Evolutionary conservation across 2,329 filamentous ascomycete species (phyloP), one percentile per base, ranked within the genome.

Genomic region (Trichophyton rubrum): DNA sequence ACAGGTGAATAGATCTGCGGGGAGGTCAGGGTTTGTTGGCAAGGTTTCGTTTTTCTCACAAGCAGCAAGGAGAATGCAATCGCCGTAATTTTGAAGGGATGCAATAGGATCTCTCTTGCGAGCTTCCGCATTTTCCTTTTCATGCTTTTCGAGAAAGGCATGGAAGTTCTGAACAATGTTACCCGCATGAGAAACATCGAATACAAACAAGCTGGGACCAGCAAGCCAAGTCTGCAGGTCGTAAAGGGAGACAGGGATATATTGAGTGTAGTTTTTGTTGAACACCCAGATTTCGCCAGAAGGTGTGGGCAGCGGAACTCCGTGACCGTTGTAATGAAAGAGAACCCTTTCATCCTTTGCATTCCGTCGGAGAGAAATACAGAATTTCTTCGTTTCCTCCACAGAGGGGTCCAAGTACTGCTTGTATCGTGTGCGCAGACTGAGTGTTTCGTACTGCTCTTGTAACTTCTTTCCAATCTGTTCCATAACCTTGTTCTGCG

Each of bases 261-360:
- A 99, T 74, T 99, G 93, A 0, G 93, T 99, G 72, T 96, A 99
- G 66, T 90, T 97, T 67, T 93, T 92, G 75, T 99, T 99, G 74
- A 99, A 99, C 3, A 97, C 95, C 93, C 93, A 99, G 20, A 99
- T 95, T 73, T 99, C 93, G 13, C 93, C 93, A 3, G 92, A 96
- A 2, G 88, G 85, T 0, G 93, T 99, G 2, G 93, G 93, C 69
- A 96, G 90, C 1, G 93, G 93, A 9, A 99, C 93, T 55, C 93
- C 93, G 72, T 99, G 93, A 15, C 93, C 93, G 68, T 99, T 99
- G 79, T 99, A 99, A 72, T 99, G 93, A 68, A 99, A 89, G n/a
- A 99, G 78, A 1, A 99, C 90, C 57, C 93, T 82, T 76, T 99
- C 93, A 62, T 96, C 91, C 73, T 96, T 96, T 56, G 93, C 92